Conservation (phyloP, 345 rosid genomes). For the Durio zibethinus region DNA sequence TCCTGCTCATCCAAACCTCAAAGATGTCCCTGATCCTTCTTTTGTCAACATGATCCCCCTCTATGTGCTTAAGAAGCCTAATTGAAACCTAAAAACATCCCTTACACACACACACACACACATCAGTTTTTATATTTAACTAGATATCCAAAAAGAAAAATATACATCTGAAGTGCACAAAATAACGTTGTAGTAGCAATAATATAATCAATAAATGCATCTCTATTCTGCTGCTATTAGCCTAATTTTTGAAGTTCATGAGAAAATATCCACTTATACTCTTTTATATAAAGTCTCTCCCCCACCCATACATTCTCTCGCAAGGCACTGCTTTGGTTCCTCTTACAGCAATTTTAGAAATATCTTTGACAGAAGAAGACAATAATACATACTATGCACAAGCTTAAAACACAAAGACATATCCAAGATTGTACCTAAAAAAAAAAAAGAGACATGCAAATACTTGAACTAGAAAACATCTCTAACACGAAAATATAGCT, state of each 20-base stretch:
- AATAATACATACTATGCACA: not conserved
- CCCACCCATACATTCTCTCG: not conserved
- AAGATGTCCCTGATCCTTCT: constrained; percentile 41
- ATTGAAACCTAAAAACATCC: constrained; percentile 48
- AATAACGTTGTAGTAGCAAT: not conserved
- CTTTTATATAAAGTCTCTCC: not conserved
- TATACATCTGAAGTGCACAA: not conserved
- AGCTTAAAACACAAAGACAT: not conserved
- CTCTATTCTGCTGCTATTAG: not conserved
- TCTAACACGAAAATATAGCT: not conserved
- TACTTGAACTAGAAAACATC: not conserved
- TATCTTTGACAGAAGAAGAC: not conserved
- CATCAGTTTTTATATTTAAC: not conserved
- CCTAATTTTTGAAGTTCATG: not conserved
- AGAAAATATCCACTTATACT: not conserved
- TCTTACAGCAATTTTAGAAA: not conserved
- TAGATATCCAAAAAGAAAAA: not conserved
- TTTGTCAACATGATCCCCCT: constrained; percentile 23
- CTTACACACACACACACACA: constrained; percentile 1
- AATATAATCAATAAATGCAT: not conserved
- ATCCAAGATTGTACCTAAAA: not conserved
- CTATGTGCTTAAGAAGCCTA: constrained; percentile 49
- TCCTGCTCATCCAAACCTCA: constrained; percentile 71
- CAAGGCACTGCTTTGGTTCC: not conserved
- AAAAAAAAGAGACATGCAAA: not conserved